Evolutionary conservation across 2,329 filamentous ascomycete genomes (phyloP).

Genomic region (Aureobasidium sp.): DNA sequence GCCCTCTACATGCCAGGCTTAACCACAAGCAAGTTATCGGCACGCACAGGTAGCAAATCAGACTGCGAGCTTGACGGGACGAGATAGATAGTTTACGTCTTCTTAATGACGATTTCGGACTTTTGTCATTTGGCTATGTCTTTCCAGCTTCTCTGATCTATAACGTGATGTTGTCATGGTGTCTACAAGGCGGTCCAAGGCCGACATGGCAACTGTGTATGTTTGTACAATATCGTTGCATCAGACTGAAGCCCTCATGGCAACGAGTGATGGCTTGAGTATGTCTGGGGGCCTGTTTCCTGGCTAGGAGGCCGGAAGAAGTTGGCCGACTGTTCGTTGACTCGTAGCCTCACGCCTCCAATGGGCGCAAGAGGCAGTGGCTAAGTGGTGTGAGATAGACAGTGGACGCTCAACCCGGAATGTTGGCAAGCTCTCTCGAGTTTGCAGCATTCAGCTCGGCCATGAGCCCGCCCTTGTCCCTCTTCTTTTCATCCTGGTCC

Average conservation of each 20-base stretch:
- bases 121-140: not conserved
- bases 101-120: not conserved
- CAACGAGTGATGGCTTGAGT: not conserved
- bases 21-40: not conserved
- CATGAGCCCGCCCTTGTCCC: constrained; percentile 71
- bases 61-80: not conserved
- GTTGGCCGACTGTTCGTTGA: not conserved
- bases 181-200: not conserved
- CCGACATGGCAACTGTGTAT: not conserved
- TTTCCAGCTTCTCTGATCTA: not conserved
- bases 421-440: constrained; percentile 47
- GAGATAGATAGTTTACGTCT: not conserved
- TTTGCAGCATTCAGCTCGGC: constrained; percentile 81
- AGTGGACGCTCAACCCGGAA: constrained; percentile 14
- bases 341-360: not conserved
- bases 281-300: not conserved
- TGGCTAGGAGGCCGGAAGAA: not conserved
- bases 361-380: not conserved
- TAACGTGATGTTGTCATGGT: not conserved
- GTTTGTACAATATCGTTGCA: not conserved
- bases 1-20: not conserved
- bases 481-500: constrained; percentile 68
- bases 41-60: not conserved
- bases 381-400: not conserved
- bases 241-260: not conserved